Conservation (phyloP, 2,329 filamentous ascomycete genomes). For the Scedosporium aurantiacum region DNA sequence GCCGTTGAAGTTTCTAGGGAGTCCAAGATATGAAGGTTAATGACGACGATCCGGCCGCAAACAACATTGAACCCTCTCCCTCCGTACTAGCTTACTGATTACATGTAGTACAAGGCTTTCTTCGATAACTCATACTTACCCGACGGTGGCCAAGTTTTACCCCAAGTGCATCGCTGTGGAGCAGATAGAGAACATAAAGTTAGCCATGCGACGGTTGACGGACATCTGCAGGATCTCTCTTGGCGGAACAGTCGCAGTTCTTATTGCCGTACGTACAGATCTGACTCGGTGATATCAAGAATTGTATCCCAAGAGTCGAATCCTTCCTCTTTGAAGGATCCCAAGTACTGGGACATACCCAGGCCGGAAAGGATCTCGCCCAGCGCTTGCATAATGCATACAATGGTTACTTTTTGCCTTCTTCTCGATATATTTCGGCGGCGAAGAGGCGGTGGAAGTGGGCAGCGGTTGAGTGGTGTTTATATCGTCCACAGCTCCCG, state of each 20-base stretch:
- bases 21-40: background rate
- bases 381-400: conserved; percentile 38
- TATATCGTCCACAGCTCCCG: background rate
- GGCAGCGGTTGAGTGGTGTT: background rate
- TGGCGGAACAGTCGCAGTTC: background rate
- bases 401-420: background rate
- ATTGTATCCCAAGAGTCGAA: conserved; percentile 81
- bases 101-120: background rate
- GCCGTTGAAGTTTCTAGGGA: conserved; percentile 70
- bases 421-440: no score
- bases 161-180: conserved; percentile 52
- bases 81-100: no score
- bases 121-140: conserved; percentile 34
- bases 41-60: background rate
- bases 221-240: conserved; percentile 2
- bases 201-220: conserved; percentile 11
- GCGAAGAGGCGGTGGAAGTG: background rate
- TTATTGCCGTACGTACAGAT: conserved; percentile 47
- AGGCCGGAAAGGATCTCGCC: conserved; percentile 59
- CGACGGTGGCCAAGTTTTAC: conserved; percentile 74
- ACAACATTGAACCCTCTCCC: no score
- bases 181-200: conserved; percentile 7
- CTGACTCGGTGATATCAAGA: conserved; percentile 73
- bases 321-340: conserved; percentile 62
- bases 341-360: conserved; percentile 67